Base-by-base conservation (phyloP, 208 protist genomes). In the Trypanosomatidae sp. region DNA sequence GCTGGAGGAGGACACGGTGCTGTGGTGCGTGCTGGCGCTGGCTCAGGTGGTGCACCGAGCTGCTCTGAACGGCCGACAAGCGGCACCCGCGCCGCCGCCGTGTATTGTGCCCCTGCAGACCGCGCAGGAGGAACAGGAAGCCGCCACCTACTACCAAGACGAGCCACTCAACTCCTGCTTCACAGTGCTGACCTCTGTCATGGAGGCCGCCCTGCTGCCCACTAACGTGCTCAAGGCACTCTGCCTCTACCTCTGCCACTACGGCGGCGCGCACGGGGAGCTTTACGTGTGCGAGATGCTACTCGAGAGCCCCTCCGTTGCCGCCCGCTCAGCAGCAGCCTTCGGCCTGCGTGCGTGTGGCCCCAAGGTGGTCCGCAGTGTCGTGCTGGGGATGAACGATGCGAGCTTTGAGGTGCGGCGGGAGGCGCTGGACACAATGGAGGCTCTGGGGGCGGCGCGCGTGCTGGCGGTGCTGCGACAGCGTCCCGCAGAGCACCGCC, bases 321-420 rank as follows among this genome's bases (percentile, higher is more conserved):
- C 62, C 0, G 74, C 71, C 17, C 79, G 87, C 6, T 75, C 81
- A 0, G 90, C 87, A 3, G 87, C 90, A 2, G 81, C 81, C 9
- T 90, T 89, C 59, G 90, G 84, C 8, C 73, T 95, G 17, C 86
- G 88, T 10, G 86, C 76, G 8, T 90, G 86, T 60, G 90, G 90
- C 1, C 81, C 80, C 0, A 86, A 86, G 77, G 76, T 81, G 22
- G 66, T 91, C 4, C 86, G 88, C 25, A 83, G 83, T 33, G 67
- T 95, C 46, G 86, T 78, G 15, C 53, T 91, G 15, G 87, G 86
- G 0, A 78, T 93, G 55, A 93, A 85, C 74, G 88, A 95, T 62
- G 81, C 74, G 7, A 56, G 39, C 56, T 81, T 65, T 17, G 82
- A 82, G 12, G 88, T 94, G 56, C 86, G 89, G 49, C 46, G 71